phyloP scores from a whole-genome alignment of 257 asterid species.

The Cynanchum wilfordii region DNA sequence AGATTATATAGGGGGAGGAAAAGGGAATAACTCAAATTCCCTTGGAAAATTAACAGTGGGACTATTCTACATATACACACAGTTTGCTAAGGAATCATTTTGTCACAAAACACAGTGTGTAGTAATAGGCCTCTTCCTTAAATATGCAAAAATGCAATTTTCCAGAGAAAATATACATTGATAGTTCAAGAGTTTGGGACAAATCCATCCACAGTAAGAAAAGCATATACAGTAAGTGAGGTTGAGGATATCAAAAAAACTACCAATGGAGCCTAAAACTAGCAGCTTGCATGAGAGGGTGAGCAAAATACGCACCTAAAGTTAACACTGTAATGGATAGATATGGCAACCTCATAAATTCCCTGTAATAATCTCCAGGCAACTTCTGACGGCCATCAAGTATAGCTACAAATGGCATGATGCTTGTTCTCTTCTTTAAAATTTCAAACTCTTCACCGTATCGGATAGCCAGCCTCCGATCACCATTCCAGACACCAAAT shows the following conservation, averaged over 20 bases:
- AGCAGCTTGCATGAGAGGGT: conserved; percentile 87
- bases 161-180: too few species aligned
- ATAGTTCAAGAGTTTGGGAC: neutral
- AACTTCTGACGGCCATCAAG: conserved; percentile 92
- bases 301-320: conserved; percentile 78
- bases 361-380: conserved; percentile 72
- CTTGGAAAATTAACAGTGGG: too few species aligned
- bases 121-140: too few species aligned
- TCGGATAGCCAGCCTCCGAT: conserved; percentile 68
- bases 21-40: too few species aligned
- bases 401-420: conserved; percentile 87
- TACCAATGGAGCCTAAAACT: conserved; percentile 92
- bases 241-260: neutral
- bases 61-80: too few species aligned
- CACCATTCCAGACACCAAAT: conserved; percentile 96
- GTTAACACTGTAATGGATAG: conserved; percentile 63
- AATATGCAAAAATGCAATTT: too few species aligned
- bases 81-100: too few species aligned
- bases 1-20: too few species aligned
- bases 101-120: too few species aligned
- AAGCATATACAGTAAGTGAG: neutral
- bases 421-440: conserved; percentile 72
- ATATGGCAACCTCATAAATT: conserved; percentile 78
- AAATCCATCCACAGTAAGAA: neutral
- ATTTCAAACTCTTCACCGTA: conserved; percentile 80